Base-by-base conservation (phyloP, 1,284 basidiomycete genomes). In the Fomitopsis pinicola region DNA sequence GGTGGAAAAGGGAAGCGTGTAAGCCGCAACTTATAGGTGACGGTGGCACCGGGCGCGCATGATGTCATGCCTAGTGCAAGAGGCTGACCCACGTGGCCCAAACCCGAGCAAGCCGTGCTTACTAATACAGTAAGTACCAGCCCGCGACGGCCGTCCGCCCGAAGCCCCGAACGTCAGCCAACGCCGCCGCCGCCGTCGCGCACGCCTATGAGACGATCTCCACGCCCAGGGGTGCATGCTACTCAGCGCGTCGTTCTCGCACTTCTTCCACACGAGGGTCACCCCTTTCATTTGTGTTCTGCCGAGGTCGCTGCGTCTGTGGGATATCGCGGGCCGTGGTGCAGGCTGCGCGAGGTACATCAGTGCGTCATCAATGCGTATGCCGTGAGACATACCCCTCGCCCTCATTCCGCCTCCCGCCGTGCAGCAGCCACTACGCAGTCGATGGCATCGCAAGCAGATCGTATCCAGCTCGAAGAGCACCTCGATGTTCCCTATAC, bases 401-500 rank as follows among this genome's bases (percentile, higher is more conserved):
- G 30, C 28, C 5, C 48, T 50, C 28, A 50, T n/a, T 22, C 45
- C 4, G 45, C 45, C 7, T 26, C 28, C 5, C 48, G 28, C 48
- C 6, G 9, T 7, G 15, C 28, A 52, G n/a, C 33, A 53, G 55
- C 19, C n/a, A 28, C 3, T 19, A 17, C 52, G 35, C 52, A 53
- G 22, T 5, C 15, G 35, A 54, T 54, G 58, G 5, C 44, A 26
- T 54, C 35, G 52, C 35, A 38, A 36, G 5, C 19, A 14, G 36
- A 38, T 9, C 22, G 6, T 22, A 9, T 30, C 3, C 12, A 36
- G 8, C 50, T 63, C 9, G 53, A 55, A 14, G 60, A 68, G 58
- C 66, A 75, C 57, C 62, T 71, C n/a, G 73, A 81, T 61, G 75
- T 86, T 42, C 67, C 81, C 0, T 87, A 86, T 71, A 63, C 69